Evolutionary conservation across 805 yeast species (phyloP), one percentile per base, ranked within the genome.

Genomic region (Millerozyma miso): DNA sequence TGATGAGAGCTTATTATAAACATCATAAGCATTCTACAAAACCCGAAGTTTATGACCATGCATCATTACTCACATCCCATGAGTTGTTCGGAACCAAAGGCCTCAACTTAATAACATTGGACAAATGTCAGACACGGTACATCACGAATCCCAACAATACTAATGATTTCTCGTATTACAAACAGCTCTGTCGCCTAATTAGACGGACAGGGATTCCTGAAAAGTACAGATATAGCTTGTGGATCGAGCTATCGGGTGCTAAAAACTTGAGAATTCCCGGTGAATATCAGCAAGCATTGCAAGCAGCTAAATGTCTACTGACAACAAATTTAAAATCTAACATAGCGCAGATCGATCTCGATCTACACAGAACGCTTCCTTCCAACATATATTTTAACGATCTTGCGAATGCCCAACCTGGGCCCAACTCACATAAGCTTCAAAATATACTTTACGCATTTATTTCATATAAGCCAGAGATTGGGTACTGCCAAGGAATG

Each of bases 401-500:
- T 43, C 40, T 56, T 31, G 45, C 54, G 12, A 71, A 72, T 14
- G 58, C 68, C 5, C 63, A 64, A 36, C 73, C 77, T 8, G 83
- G 83, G 0, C 80, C 82, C 1, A 80, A 79, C n/a, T 69, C 71
- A 32, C 60, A 56, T 32, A 74, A 71, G 42, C 53, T 79, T 23
- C 62, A 74, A 34, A 60, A 75, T 13, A 69, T 79, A 4, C 56
- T 79, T 38, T 67, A 71, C 32, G 81, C 82, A 0, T 77, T 73
- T 48, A 69, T 72, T 15, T 62, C 69, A 4, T 67, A 75, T 45
- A 68, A 69, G 45, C 73, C 77, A 0, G 62, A 62, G 0, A 62
- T 77, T 35, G 83, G 84, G 0, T 79, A 79, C 53, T 73, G 79
- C 40, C 84, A 79, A 50, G 84, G 84, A 1, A 72, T 79, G 84